These are phyloP conservation scores for Aegilops longissima DNA, from an alignment of 176 grass and related monocot species.

Conservation along the genomic window DNA sequence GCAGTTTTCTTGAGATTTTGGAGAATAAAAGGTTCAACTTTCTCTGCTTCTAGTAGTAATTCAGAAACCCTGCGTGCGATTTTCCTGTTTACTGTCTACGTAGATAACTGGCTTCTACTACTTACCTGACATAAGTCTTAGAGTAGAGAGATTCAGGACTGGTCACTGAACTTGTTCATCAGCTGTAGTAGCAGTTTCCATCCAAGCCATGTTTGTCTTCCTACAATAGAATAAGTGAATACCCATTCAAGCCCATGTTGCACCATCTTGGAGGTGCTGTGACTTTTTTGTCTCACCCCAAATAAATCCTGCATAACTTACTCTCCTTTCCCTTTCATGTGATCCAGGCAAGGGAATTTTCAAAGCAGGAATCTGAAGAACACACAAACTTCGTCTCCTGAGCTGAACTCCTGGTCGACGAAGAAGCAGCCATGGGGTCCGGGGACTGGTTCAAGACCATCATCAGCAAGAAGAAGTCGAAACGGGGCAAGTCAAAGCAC, in stretches of 20 bases:
- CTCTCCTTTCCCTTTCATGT: slow-evolving; percentile 13
- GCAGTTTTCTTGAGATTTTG: not conserved
- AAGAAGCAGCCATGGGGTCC: slow-evolving; percentile 65
- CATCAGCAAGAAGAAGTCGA: slow-evolving; percentile 81
- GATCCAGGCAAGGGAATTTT: slow-evolving; percentile 25
- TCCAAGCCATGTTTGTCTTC: not conserved
- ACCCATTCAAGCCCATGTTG: not conserved
- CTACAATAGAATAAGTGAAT: not conserved
- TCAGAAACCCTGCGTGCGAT: not conserved
- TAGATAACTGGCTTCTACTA: not conserved
- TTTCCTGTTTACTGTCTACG: not conserved
- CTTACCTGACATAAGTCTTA: not conserved
- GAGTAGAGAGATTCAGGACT: slow-evolving; percentile 18
- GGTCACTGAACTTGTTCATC: slow-evolving; percentile 1
- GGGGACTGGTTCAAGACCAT: slow-evolving; percentile 93
- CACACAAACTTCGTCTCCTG: slow-evolving; percentile 21
- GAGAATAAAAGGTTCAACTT: not conserved
- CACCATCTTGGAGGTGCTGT: slow-evolving; percentile 4
- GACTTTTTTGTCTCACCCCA: not conserved
- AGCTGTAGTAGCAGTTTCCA: not conserved
- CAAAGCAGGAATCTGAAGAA: not conserved
- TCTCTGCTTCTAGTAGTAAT: not conserved
- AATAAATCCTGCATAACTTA: not conserved
- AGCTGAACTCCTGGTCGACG: slow-evolving; percentile 8
- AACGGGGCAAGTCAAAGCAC: slow-evolving; percentile 53